A percentile compares a stretch with the other conserved stretches of the same genome.
phyloP scores from a whole-genome alignment of 2,329 filamentous ascomycete genomes.

The Hymenoscyphus infarciens region DNA sequence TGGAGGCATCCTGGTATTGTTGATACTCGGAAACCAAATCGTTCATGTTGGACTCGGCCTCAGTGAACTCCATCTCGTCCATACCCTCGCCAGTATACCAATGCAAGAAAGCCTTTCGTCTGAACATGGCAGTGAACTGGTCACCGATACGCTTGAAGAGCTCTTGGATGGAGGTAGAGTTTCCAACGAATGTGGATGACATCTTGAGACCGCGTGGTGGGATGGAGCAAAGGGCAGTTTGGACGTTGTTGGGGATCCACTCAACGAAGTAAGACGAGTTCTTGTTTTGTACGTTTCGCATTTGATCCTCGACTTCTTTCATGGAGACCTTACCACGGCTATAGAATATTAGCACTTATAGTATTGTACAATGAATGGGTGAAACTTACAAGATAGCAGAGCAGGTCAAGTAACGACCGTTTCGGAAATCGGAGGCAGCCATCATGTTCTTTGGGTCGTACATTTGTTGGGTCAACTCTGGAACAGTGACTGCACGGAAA shows the following conservation, averaged over 20 bases:
- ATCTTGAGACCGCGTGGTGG: conserved; percentile 97
- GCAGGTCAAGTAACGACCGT: conserved; percentile 99
- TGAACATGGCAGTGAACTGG: conserved; percentile 99
- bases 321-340: conserved; percentile 98
- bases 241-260: conserved; percentile 99
- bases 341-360: conserved; percentile 33
- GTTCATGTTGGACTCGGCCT: conserved; percentile 99
- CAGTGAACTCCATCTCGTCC: conserved; percentile 99
- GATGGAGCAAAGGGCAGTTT: conserved; percentile 98
- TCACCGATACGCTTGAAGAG: conserved; percentile 99
- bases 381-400: conserved; percentile 77
- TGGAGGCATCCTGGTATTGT: conserved; percentile 98
- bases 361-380: not conserved
- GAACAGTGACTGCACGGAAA: conserved; percentile 96
- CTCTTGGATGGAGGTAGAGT: conserved; percentile 99
- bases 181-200: conserved; percentile 98
- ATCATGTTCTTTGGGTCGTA: conserved; percentile 99
- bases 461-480: conserved; percentile 99
- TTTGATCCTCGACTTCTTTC: conserved; percentile 99
- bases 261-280: conserved; percentile 99
- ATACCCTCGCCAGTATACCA: conserved; percentile 99
- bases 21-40: conserved; percentile 99
- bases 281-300: conserved; percentile 99
- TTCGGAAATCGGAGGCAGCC: conserved; percentile 99
- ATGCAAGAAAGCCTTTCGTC: conserved; percentile 99